Base-by-base conservation (phyloP, 441 rosid species). In the Isatis lusitanica region DNA sequence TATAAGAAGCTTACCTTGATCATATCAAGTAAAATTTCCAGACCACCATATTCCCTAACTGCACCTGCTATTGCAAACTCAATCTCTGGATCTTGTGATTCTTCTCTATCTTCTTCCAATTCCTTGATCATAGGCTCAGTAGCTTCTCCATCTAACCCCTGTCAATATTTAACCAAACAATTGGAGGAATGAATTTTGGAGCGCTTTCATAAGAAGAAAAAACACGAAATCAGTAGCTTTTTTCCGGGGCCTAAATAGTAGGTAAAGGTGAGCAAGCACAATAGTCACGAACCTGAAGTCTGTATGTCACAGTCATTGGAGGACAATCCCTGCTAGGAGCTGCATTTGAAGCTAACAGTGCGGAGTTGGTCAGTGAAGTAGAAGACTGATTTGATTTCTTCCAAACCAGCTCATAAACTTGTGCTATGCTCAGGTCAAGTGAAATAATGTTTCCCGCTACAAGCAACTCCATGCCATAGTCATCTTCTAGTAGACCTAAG, bases 141-240 rank as follows among this genome's bases (percentile, higher is more conserved):
- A 67, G 99, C 99, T 88, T 97, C 99, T 78, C 99, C 99, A 84
- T 97, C 99, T 66, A 94, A 83, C 43, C 99, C 99, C 99, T 94
- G 86, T 46, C 63, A 73, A 81, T 63, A 74, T 71, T 63, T 58
- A 51, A 44, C 59, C 77, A 59, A 50, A 66, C 31, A 66, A 33
- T 44, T 12, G 13, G 68, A 77, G 40, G 10, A 26, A 52, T 55
- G 35, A 62, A 28, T 69, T 50, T 58, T 33, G 17, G 44, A 70
- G 39, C 11, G 66, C 31, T 70, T 39, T 63, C 51, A 63, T 38
- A 67, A 39, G 43, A 47, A 66, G 5, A 24, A 44, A 51, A 43
- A 66, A 39, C 43, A 61, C 50, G 10, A 48, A 67, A 53, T 7
- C 21, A 40, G 38, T 43, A 61, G 31, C 13, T 63, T 13, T 53